phyloP scores from a whole-genome alignment of 371 early-diverging fungal species.

The Mortierella sp. region DNA sequence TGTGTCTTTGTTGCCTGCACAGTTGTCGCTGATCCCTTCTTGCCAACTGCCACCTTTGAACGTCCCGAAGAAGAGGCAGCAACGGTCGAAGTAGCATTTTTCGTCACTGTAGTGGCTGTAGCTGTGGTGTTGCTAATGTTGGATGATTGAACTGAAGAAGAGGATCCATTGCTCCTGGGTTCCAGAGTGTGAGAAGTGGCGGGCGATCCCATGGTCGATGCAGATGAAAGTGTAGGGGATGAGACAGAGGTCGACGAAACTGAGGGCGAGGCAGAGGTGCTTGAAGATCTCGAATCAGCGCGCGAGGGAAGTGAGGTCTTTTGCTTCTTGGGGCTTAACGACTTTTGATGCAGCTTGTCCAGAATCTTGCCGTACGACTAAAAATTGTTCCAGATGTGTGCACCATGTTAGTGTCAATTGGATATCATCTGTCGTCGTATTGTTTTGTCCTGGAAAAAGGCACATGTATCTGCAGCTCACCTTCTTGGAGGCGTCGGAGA shows the following conservation, averaged over 20 bases:
- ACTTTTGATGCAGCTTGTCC: constrained; percentile 44
- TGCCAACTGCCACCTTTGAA: constrained; percentile 8
- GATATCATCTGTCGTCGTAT: not conserved
- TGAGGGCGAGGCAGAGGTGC: not conserved
- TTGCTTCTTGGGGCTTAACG: constrained; percentile 43
- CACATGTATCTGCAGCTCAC: constrained; percentile 24
- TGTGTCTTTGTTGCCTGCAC: constrained; percentile 15
- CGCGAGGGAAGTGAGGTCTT: not conserved
- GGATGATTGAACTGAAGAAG: not conserved
- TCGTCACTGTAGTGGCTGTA: not conserved
- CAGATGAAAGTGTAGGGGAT: constrained; percentile 26
- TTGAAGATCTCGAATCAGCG: constrained; percentile 1
- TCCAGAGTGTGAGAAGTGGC: constrained; percentile 2
- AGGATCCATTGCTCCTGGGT: not conserved
- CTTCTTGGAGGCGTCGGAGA: constrained; percentile 55
- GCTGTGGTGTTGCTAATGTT: not conserved
- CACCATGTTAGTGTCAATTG: constrained; percentile 3
- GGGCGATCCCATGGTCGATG: constrained; percentile 20
- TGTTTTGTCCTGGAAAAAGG: not conserved
- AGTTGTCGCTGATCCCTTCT: constrained; percentile 12
- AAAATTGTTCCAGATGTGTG: not conserved
- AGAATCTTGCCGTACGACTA: constrained; percentile 47
- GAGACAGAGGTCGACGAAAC: constrained; percentile 18
- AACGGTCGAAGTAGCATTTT: not conserved
- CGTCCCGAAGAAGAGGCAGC: not conserved